phyloP scores from a whole-genome alignment of 106 monocot genomes.

The Agapanthus africanus region DNA sequence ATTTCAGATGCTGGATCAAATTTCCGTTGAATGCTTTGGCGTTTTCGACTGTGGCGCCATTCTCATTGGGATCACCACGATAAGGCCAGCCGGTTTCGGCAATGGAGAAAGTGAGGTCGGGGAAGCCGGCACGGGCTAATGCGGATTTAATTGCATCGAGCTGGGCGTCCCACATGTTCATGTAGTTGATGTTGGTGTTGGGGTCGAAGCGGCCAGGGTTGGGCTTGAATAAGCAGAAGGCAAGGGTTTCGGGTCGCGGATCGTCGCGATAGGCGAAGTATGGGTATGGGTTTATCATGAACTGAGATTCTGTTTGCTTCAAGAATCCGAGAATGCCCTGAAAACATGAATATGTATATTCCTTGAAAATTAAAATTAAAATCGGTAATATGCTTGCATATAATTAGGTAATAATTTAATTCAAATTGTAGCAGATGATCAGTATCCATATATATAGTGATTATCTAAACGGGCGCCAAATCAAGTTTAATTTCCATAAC shows the following conservation, averaged over 20 bases:
- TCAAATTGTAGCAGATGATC: too few species aligned
- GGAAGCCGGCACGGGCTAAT: conserved; percentile 32
- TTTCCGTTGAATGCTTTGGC: conserved; percentile 46
- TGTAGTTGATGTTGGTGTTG: conserved; percentile 45
- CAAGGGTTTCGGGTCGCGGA: conserved; percentile 59
- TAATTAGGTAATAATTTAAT: too few species aligned
- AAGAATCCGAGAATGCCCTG: conserved; percentile 38
- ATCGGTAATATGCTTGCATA: too few species aligned
- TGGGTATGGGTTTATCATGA: conserved; percentile 84
- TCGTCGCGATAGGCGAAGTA: conserved; percentile 67
- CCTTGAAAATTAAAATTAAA: too few species aligned
- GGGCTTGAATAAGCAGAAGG: conserved; percentile 65
- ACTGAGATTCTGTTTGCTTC: conserved; percentile 37
- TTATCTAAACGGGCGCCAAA: too few species aligned
- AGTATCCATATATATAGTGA: too few species aligned
- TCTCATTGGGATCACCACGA: conserved; percentile 42
- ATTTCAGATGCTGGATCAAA: conserved; percentile 49
- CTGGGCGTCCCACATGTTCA: conserved; percentile 83
- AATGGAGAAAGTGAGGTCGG: conserved; percentile 39
- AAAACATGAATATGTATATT: too few species aligned
- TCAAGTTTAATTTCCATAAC: too few species aligned
- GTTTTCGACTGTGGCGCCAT: conserved; percentile 54
- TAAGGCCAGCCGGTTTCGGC: conserved; percentile 85
- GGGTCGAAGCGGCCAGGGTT: conserved; percentile 52
- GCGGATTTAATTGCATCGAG: conserved; percentile 60